Base-by-base conservation (phyloP, 257 asterid species). In the Nyctanthes arbortristis region DNA sequence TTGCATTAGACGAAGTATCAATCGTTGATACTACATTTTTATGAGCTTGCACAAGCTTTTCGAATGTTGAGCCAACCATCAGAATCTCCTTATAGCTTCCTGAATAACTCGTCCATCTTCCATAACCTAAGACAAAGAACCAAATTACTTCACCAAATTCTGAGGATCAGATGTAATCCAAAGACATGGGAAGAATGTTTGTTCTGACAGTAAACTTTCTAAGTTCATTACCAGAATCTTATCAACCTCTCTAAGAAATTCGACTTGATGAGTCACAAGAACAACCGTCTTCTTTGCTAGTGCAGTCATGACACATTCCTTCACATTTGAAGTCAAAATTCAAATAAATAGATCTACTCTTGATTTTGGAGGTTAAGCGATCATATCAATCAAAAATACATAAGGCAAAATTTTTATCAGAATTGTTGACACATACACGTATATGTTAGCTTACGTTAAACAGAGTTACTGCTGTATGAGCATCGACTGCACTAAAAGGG, bases 401-500 rank as follows among this genome's bases (percentile, higher is more conserved):
- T 63, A 29, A 7, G 47, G 34, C 37, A 37, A 18, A n/a, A 7
- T 0, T 28, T 39, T 5, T 13, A 31, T 10, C 30, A 24, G n/a
- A 24, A 29, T 25, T 18, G 10, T 6, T n/a, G 5, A 59, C 16
- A 28, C n/a, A 30, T 24, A 39, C 47, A 64, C 49, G n/a, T 63
- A 24, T 20, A 18, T 10, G 27, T 39, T 71, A 55, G 55, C 31
- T 69, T 76, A 90, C 96, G 52, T 88, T 78, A 71, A 88, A 90
- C 73, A 90, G 95, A 24, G 77, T 36, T 59, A 86, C 78, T 24
- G 97, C 89, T 59, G 97, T 88, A 37, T 88, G 96, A 67, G 97
- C 97, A 83, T 90, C 97, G 7, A 91, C 93, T 9, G 96, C 97
- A 71, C 97, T 87, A 73, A 91, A 91, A 66, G 97, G 96, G 65